phyloP scores from a whole-genome alignment of 768 basidiomycete genomes.

The Trametes coccinea region DNA sequence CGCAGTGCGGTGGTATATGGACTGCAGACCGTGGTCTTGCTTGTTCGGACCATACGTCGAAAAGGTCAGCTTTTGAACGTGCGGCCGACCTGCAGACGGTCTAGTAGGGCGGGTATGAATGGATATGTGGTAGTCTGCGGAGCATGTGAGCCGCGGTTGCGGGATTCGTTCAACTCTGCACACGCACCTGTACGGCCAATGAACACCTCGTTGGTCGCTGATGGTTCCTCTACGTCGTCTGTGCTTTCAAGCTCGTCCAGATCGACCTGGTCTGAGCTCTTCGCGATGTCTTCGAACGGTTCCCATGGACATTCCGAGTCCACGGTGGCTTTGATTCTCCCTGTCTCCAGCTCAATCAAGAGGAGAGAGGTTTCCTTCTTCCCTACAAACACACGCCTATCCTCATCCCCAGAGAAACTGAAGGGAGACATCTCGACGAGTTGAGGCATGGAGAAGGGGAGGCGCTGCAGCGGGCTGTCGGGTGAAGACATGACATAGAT shows the following conservation, averaged over 20 bases:
- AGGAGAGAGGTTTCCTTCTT: conserved; percentile 85
- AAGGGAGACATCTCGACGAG: conserved; percentile 88
- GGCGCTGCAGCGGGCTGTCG: conserved; percentile 72
- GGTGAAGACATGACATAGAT: conserved; percentile 83
- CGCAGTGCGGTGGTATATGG: conserved; percentile 70
- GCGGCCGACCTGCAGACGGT: conserved; percentile 38
- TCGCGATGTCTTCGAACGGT: conserved; percentile 54
- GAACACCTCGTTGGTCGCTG: conserved; percentile 48
- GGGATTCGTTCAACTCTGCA: background rate
- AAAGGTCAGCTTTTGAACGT: conserved; percentile 82
- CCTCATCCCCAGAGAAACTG: conserved; percentile 68
- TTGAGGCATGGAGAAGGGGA: conserved; percentile 90
- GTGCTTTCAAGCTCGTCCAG: conserved; percentile 62
- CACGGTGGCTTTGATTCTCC: conserved; percentile 72
- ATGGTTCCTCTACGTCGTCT: conserved; percentile 35
- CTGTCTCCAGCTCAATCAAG: conserved; percentile 76
- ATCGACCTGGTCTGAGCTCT: conserved; percentile 39
- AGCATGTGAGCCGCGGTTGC: background rate
- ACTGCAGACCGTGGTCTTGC: conserved; percentile 72
- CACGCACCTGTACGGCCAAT: conserved; percentile 66
- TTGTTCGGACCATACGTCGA: conserved; percentile 94
- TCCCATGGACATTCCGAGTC: conserved; percentile 81
- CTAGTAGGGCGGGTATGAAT: conserved; percentile 64
- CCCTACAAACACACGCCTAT: conserved; percentile 80
- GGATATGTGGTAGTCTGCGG: conserved; percentile 83